Evolutionary conservation across 805 yeast species (phyloP).

Genomic region (Scheffersomyces ergatensis): DNA sequence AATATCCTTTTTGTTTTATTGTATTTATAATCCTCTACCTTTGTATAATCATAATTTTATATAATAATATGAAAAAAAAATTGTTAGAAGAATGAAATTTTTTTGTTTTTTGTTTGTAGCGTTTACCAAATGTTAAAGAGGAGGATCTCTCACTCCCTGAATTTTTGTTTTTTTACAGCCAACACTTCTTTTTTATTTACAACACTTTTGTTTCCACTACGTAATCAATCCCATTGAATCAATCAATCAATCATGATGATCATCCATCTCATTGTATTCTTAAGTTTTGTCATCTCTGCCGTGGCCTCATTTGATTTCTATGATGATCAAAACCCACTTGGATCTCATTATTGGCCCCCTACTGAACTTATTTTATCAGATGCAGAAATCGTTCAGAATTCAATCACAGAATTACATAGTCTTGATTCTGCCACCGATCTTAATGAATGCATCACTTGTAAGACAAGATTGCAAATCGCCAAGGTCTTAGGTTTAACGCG

Average conservation of each 20-base stretch:
- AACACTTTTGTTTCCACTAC: background rate
- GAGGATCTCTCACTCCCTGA: too few relatives aligned
- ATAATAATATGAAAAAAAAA: too few relatives aligned
- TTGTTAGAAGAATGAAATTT: too few relatives aligned
- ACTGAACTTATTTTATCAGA: conserved; percentile 9
- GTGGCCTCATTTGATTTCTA: too few relatives aligned
- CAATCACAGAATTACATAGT: conserved; percentile 11
- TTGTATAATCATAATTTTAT: too few relatives aligned
- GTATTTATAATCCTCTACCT: too few relatives aligned
- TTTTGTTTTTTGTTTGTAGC: too few relatives aligned
- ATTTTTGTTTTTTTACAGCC: background rate
- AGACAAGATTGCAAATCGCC: conserved; percentile 10
- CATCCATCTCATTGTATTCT: too few relatives aligned
- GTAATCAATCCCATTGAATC: background rate
- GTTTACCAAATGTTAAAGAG: too few relatives aligned
- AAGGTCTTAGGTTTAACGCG: conserved; percentile 31
- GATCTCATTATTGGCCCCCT: conserved; percentile 7
- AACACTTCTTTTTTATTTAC: background rate
- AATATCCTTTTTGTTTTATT: too few relatives aligned
- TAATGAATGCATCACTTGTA: conserved; percentile 10
- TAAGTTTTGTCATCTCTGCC: too few relatives aligned
- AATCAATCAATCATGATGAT: background rate
- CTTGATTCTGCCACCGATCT: conserved; percentile 11
- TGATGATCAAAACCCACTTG: too few relatives aligned
- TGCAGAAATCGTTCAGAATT: conserved; percentile 8